Evolutionary conservation across 257 asterid species (phyloP).

Genomic region (Pogostemon cablin): DNA sequence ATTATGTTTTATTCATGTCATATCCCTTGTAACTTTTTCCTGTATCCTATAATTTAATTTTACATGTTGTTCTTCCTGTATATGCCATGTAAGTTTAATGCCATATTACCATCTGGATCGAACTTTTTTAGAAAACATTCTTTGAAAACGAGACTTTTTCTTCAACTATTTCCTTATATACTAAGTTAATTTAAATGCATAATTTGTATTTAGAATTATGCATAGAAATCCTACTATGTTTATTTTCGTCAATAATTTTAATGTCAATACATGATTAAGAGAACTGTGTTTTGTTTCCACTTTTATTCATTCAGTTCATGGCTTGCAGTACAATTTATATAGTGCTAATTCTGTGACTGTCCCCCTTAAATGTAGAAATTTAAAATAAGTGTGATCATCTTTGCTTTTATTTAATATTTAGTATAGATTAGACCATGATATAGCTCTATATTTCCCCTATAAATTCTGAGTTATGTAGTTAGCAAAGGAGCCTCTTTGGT

Average conservation of each 20-base stretch:
- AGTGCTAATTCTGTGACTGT: background rate
- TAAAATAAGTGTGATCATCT: too few relatives aligned
- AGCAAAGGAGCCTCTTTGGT: background rate
- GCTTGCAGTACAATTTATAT: background rate
- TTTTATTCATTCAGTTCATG: background rate
- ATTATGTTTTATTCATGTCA: constrained; percentile 12
- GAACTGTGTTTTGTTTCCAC: background rate
- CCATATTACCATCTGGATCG: background rate
- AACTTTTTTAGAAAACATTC: constrained; percentile 1
- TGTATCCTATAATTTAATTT: constrained; percentile 10
- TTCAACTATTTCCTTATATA: background rate
- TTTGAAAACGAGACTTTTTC: background rate
- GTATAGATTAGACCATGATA: background rate
- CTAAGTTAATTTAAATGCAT: too few relatives aligned
- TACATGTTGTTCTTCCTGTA: background rate
- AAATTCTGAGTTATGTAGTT: background rate
- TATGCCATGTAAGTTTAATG: background rate
- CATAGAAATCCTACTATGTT: background rate
- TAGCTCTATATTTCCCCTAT: background rate
- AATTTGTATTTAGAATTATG: background rate
- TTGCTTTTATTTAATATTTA: too few relatives aligned
- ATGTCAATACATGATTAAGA: background rate
- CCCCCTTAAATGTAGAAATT: background rate
- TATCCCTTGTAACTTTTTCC: constrained; percentile 6
- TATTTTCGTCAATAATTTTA: background rate